Evolutionary conservation across 345 rosid genomes (phyloP).

Genomic region (Rhodamnia argentea): DNA sequence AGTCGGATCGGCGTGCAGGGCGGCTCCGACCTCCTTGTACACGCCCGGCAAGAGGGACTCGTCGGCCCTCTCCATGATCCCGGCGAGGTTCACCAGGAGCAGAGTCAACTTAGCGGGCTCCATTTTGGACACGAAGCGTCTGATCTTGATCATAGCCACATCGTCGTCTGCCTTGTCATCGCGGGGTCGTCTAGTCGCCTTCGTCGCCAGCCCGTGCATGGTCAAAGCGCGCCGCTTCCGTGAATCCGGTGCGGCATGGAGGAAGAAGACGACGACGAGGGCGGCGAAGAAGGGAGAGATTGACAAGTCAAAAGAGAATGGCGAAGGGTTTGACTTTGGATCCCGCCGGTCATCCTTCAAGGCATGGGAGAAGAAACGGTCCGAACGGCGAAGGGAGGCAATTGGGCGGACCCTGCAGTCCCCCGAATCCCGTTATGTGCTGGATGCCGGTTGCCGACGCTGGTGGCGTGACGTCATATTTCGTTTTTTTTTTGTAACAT

Average conservation of each 20-base stretch:
- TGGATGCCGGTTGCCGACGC: neutral
- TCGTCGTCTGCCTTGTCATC: neutral
- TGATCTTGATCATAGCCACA: neutral
- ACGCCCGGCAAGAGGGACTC: slow-evolving; percentile 87
- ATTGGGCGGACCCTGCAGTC: neutral
- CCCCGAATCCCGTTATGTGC: neutral
- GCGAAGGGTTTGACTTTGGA: neutral
- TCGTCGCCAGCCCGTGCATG: neutral
- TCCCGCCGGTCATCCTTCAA: neutral
- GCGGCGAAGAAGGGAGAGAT: neutral
- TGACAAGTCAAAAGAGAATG: neutral
- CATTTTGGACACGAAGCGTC: slow-evolving; percentile 15
- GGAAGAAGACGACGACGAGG: neutral
- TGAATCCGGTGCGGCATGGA: neutral
- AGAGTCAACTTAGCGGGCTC: slow-evolving; percentile 56
- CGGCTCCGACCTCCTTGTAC: slow-evolving; percentile 84
- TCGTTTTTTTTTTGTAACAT: neutral
- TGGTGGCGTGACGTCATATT: neutral
- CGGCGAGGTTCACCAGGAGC: slow-evolving; percentile 74
- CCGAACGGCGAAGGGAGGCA: neutral
- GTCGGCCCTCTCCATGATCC: slow-evolving; percentile 89
- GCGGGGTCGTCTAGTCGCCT: neutral
- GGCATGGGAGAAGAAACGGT: neutral
- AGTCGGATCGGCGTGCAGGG: slow-evolving; percentile 72
- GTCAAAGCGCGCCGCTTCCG: neutral